phyloP scores from a whole-genome alignment of 805 yeast species.

The Saturnispora diversa region DNA sequence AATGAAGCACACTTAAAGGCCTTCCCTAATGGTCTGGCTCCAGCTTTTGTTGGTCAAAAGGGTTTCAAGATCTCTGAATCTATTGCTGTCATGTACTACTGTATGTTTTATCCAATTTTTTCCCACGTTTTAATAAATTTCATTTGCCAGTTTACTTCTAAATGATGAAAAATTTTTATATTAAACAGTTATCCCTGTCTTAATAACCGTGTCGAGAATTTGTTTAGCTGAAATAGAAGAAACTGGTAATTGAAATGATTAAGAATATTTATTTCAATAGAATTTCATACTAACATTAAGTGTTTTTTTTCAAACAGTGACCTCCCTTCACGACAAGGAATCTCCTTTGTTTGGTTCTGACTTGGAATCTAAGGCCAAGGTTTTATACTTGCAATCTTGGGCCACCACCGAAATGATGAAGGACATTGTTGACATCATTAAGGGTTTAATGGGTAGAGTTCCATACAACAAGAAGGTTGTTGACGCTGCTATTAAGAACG shows the following conservation, averaged over 20 bases:
- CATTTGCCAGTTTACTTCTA: constrained; percentile 9
- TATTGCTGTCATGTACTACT: constrained; percentile 54
- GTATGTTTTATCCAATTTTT: constrained; percentile 22
- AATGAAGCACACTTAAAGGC: constrained; percentile 34
- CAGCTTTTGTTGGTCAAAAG: constrained; percentile 62
- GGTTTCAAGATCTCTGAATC: constrained; percentile 67
- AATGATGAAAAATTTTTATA: constrained; percentile 50
- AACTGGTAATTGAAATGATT: neutral
- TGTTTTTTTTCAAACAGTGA: constrained; percentile 31
- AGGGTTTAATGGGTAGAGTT: constrained; percentile 50
- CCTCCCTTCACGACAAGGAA: constrained; percentile 36
- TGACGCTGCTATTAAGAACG: constrained; percentile 27
- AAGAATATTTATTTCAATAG: no score
- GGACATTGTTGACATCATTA: constrained; percentile 41
- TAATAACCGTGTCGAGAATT: constrained; percentile 67
- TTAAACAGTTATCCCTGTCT: constrained; percentile 82
- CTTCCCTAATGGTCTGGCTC: constrained; percentile 61
- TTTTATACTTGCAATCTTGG: constrained; percentile 73
- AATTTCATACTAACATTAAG: constrained; percentile 16
- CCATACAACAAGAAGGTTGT: constrained; percentile 71
- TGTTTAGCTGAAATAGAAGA: constrained; percentile 40
- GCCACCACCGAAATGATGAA: constrained; percentile 59
- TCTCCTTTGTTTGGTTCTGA: constrained; percentile 52
- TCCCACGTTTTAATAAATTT: neutral
- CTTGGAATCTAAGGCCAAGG: constrained; percentile 52